These are phyloP conservation scores for Rhizopus stolonifer DNA, from an alignment of 371 early-diverging fungal species.

Conservation along the genomic window DNA sequence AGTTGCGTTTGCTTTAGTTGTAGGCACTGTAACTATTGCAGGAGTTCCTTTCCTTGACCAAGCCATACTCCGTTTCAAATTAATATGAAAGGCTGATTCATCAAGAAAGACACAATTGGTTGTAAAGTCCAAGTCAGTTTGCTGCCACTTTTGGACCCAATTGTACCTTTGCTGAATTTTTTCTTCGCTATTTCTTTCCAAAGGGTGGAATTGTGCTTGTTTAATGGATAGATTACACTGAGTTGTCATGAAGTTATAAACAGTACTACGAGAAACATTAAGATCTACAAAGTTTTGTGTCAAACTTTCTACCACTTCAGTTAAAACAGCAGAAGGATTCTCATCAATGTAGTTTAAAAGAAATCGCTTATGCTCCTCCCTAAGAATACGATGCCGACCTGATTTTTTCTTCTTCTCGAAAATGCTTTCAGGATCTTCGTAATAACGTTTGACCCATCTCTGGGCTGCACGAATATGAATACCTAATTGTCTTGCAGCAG, in stretches of 20 bases:
- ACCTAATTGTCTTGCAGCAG: slow-evolving; percentile 1
- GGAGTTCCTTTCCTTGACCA: too few species aligned
- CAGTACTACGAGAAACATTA: slow-evolving; percentile 19
- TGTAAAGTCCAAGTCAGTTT: slow-evolving; percentile 21
- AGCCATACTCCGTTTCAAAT: too few species aligned
- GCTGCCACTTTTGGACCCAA: slow-evolving; percentile 31
- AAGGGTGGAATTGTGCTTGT: slow-evolving; percentile 8
- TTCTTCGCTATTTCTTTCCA: slow-evolving; percentile 5
- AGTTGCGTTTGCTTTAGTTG: too few species aligned
- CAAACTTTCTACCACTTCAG: slow-evolving; percentile 1
- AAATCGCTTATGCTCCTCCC: slow-evolving; percentile 12
- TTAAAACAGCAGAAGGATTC: slow-evolving; percentile 16
- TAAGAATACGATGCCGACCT: slow-evolving; percentile 9
- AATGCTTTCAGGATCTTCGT: slow-evolving; percentile 19
- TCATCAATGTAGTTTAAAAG: slow-evolving; percentile 14
- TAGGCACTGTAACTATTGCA: too few species aligned
- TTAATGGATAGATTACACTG: slow-evolving; percentile 19
- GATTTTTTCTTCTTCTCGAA: slow-evolving; percentile 12
- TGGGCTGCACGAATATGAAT: neutral
- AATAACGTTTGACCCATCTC: slow-evolving; percentile 17
- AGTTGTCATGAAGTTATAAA: slow-evolving; percentile 21
- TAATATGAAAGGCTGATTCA: too few species aligned
- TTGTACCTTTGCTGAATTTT: slow-evolving; percentile 21
- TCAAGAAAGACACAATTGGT: slow-evolving; percentile 5
- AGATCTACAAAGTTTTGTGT: slow-evolving; percentile 18